These are phyloP conservation scores for Aspergillus fischeri DNA, from an alignment of 2,329 filamentous ascomycete species.

Conservation along the genomic window DNA sequence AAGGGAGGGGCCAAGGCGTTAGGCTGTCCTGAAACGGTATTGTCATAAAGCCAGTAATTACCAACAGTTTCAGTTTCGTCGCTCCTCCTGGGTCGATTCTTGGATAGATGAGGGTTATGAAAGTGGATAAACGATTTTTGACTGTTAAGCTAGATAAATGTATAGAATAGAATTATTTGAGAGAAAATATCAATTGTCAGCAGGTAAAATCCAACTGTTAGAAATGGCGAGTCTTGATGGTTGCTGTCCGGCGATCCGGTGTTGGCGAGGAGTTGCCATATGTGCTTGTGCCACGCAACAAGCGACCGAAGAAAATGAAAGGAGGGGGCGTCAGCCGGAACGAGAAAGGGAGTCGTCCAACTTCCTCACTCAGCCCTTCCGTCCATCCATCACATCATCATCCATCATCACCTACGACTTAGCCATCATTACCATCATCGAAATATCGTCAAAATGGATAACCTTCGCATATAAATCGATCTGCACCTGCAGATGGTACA, in stretches of 20 bases:
- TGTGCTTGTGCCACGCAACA: constrained; percentile 4
- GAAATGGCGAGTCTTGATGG: neutral
- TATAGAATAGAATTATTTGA: neutral
- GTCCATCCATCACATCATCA: constrained; percentile 3
- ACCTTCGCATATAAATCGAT: neutral
- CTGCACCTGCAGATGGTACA: neutral
- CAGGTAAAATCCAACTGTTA: neutral
- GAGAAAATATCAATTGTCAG: neutral
- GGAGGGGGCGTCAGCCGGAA: constrained; percentile 6
- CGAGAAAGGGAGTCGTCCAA: neutral
- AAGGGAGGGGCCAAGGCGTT: constrained; percentile 7
- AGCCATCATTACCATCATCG: constrained; percentile 3
- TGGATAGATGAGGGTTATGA: neutral
- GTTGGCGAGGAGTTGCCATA: neutral
- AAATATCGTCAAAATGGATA: constrained; percentile 14
- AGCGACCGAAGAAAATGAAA: constrained; percentile 1
- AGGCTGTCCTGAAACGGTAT: neutral
- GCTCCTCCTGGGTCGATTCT: neutral
- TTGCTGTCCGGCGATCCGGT: neutral
- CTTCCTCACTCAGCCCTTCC: neutral
- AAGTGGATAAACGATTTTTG: neutral
- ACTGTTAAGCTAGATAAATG: neutral
- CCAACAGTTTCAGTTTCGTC: neutral
- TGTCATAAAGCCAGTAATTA: neutral
- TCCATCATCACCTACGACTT: neutral